Conservation (phyloP, 352 stramenopile species). For the Phytophthora colocasiae region DNA sequence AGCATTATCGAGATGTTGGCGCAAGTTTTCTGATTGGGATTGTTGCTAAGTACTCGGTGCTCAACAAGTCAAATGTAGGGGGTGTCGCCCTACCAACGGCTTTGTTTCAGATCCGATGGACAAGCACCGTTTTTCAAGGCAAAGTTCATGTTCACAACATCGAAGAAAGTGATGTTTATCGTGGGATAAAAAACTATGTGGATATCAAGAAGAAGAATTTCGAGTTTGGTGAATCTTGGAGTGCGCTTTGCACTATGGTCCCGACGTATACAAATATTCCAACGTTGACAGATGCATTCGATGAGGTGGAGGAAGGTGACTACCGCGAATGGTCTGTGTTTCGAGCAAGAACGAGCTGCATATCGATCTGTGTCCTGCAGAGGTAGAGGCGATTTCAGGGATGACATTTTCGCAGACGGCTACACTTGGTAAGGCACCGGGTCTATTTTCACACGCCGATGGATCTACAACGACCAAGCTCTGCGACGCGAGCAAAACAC, state of each 20-base stretch:
- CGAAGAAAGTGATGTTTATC: neutral
- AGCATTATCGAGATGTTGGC: neutral
- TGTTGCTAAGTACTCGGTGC: neutral
- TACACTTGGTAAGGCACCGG: neutral
- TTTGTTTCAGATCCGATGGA: conserved; percentile 2
- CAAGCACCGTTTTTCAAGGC: neutral
- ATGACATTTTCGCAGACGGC: conserved; percentile 6
- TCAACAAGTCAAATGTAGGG: neutral
- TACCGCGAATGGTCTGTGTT: conserved; percentile 1
- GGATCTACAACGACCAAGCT: conserved; percentile 4
- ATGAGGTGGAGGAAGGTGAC: neutral
- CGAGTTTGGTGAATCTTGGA: conserved; percentile 8
- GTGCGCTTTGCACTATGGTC: neutral
- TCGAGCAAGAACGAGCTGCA: neutral
- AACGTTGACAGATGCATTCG: neutral
- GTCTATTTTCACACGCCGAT: conserved; percentile 2
- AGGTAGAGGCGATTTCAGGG: conserved; percentile 2
- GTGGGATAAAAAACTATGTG: conserved; percentile 6
- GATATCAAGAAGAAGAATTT: neutral
- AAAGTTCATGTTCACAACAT: neutral
- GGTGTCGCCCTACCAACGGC: neutral
- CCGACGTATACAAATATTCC: conserved; percentile 6
- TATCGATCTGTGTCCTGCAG: neutral
- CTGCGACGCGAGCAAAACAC: neutral
- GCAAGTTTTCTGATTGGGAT: neutral